Evolutionary conservation across 202 grass and related monocot species (phyloP), one percentile per base, ranked within the genome.

Genomic region (Alloteropsis angusta): DNA sequence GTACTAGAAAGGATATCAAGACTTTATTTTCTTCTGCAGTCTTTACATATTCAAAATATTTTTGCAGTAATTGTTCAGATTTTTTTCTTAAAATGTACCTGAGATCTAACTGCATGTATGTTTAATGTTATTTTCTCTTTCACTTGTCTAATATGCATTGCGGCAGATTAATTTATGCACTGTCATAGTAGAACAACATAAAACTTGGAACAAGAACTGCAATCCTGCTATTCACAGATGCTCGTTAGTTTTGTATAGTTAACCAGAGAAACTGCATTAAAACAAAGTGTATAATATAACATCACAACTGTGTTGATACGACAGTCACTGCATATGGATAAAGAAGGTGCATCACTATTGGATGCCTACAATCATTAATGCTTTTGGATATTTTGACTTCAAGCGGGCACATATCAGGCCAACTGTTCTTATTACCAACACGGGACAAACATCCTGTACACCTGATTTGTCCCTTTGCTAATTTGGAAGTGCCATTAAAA

Each of bases 31-130:
- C 57, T 30, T 18, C 46, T 25, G 19, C 28, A 32, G 39, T 37
- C 57, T 60, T 22, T 65, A n/a, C 37, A 21, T 38, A 59, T 10
- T 35, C 22, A 6, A 72, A 26, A 67, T 84, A 79, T 57, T 34
- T 47, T 87, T 88, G 2, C 38, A 77, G 59, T 65, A 77, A 10
- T 9, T 45, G 50, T 77, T 50, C 4, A 18, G 6, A 21, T 75
- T 2, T 75, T 21, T 49, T 74, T 62, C 26, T 48, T 26, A 14
- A 64, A 30, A 19, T 75, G 55, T 75, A 34, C 38, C 34, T 43
- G 17, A 43, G 22, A 68, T 58, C 50, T 66, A 78, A 42, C 53
- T 66, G 36, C 14, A 39, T 56, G 32, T 54, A 23, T 17, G 9
- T 41, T 54, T 59, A 42, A 17, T 19, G 41, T 78, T 54, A 6